Evolutionary conservation across 768 basidiomycete species (phyloP).

Genomic region (Xerocomellus intermedius): DNA sequence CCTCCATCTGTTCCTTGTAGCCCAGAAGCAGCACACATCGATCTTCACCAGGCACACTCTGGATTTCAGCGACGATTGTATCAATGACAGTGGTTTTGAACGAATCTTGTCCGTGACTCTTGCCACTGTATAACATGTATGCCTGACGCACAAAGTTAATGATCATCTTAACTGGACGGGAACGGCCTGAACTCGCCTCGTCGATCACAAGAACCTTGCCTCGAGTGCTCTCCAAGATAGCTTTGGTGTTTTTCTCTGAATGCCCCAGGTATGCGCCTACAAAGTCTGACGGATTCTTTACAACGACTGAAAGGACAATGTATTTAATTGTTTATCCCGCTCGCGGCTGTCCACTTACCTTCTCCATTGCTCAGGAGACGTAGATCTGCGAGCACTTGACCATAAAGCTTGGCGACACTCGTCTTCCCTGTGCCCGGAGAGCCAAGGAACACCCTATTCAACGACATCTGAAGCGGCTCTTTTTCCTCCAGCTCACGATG

Average conservation of each 20-base stretch:
- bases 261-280: constrained; percentile 56
- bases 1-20: constrained; percentile 63
- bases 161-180: neutral
- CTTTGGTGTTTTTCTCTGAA: constrained; percentile 65
- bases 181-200: constrained; percentile 43
- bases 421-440: constrained; percentile 74
- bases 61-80: constrained; percentile 72
- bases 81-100: constrained; percentile 72
- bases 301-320: constrained; percentile 43
- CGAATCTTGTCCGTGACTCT: constrained; percentile 38
- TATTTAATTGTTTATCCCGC: neutral
- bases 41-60: constrained; percentile 67
- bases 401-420: constrained; percentile 65
- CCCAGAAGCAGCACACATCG: constrained; percentile 65
- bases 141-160: constrained; percentile 3
- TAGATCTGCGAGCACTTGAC: constrained; percentile 58
- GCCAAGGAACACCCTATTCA: constrained; percentile 67
- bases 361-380: constrained; percentile 71
- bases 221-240: constrained; percentile 52
- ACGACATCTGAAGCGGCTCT: constrained; percentile 49
- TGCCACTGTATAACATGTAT: constrained; percentile 53
- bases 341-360: constrained; percentile 37
- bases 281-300: constrained; percentile 71
- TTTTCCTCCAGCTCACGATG: constrained; percentile 56
- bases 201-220: constrained; percentile 74